A percentile compares a stretch with the other conserved stretches of the same genome.
Conservation (phyloP, 2,329 filamentous ascomycete species). For the Rosellinia necatrix region DNA sequence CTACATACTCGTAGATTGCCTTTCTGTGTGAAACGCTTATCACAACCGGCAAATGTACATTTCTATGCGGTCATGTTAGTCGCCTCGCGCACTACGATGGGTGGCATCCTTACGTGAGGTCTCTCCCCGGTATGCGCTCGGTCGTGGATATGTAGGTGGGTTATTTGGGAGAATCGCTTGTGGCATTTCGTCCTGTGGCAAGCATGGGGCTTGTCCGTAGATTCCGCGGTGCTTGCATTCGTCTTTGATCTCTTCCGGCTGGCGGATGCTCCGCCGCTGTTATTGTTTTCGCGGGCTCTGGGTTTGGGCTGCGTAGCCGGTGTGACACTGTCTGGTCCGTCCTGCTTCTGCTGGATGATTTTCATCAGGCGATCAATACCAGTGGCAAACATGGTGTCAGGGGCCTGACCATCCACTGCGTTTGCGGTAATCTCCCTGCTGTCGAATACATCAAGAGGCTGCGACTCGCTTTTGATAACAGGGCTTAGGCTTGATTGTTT, state of each 20-base stretch:
- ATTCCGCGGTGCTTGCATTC: conserved; percentile 16
- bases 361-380: conserved; percentile 88
- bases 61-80: conserved; percentile 23
- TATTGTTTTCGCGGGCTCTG: background rate
- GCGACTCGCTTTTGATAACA: conserved; percentile 27
- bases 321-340: conserved; percentile 33
- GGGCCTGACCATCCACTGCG: conserved; percentile 50
- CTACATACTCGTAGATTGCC: conserved; percentile 81
- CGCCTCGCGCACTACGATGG: background rate
- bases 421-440: conserved; percentile 50
- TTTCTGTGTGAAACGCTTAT: conserved; percentile 82
- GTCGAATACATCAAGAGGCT: conserved; percentile 16
- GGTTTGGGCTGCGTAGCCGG: conserved; percentile 2
- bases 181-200: conserved; percentile 76
- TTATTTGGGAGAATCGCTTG: conserved; percentile 89
- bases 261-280: conserved; percentile 32
- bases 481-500: conserved; percentile 23
- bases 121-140: conserved; percentile 88
- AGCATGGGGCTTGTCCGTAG: conserved; percentile 59
- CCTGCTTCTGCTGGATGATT: conserved; percentile 73
- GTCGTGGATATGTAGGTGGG: conserved; percentile 87
- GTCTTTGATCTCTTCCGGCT: conserved; percentile 38
- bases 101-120: conserved; percentile 72
- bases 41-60: conserved; percentile 48
- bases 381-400: conserved; percentile 72